Evolutionary conservation across 176 grass and related monocot genomes (phyloP).

Genomic region (Elymus sibiricus): DNA sequence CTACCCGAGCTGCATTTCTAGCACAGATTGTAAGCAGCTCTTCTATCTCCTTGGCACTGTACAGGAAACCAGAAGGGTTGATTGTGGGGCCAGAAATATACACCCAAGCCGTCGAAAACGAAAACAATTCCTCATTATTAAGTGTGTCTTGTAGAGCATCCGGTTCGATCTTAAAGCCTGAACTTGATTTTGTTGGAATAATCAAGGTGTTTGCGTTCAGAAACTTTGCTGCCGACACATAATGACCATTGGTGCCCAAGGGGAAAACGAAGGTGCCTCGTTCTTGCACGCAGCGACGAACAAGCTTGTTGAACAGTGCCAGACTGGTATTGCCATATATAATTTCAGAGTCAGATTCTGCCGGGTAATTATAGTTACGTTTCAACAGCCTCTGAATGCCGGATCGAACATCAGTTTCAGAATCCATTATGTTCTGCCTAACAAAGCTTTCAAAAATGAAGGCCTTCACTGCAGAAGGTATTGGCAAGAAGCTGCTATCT

Average conservation of each 20-base stretch:
- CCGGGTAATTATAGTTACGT: conserved; percentile 52
- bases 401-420: conserved; percentile 70
- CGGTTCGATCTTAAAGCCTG: conserved; percentile 65
- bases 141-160: conserved; percentile 10
- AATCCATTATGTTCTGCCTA: conserved; percentile 77
- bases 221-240: conserved; percentile 75
- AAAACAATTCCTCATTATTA: not conserved
- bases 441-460: conserved; percentile 95
- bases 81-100: conserved; percentile 88
- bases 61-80: conserved; percentile 82
- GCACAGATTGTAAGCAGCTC: conserved; percentile 64
- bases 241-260: conserved; percentile 72
- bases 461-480: conserved; percentile 65
- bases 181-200: conserved; percentile 50
- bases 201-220: conserved; percentile 56
- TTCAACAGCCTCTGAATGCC: conserved; percentile 60
- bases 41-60: conserved; percentile 67
- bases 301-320: conserved; percentile 87
- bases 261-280: conserved; percentile 85
- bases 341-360: conserved; percentile 41
- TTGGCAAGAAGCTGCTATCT: conserved; percentile 72
- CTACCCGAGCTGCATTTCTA: conserved; percentile 66
- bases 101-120: conserved; percentile 49
- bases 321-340: conserved; percentile 69
- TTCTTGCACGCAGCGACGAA: conserved; percentile 80